Evolutionary conservation across 441 rosid genomes (phyloP), one percentile per base, ranked within the genome.

Genomic region (Adansonia madagascariensis): DNA sequence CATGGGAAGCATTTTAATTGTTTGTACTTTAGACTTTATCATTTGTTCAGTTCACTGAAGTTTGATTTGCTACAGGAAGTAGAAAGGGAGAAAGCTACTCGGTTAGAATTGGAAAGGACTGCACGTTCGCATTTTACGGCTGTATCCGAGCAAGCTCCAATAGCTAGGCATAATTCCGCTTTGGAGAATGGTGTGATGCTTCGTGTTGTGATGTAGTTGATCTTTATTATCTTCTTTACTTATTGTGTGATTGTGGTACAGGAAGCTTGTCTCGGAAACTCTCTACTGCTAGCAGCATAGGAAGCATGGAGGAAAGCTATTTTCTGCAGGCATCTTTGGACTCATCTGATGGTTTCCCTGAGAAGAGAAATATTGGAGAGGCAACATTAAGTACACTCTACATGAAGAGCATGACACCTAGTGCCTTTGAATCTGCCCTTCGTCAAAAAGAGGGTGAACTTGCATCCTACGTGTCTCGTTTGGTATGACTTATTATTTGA

Each of bases 401-500:
- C 84, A 86, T 92, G 94, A 96, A 90, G 89, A 92, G 95, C 88
- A 89, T 94, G 87, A 96, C 94, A 72, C 92, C 96, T 43, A 89
- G 92, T 85, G 88, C 98, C 82, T 94, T 91, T 86, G 98, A 96
- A 83, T 86, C 96, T 63, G 86, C 97, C 60, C 98, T 94, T 86
- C 95, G 94, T 70, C 98, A 94, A 86, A 96, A 96, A 89, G 98
- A 96, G 88, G 98, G 99, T 27, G 99, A 96, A 86, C 94, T 96
- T 84, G 94, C 97, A 24, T 94, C 98, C 12, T 96, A 94, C 81
- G 90, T 91, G 91, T 92, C 99, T 75, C 99, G 97, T 75, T 89
- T 96, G 98, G 99, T 94, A 89, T 80, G 85, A 14, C 3, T 65
- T 78, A 14, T 66, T 49, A 62, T 74, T 72, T 60, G 15, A 56